Evolutionary conservation across 225 moss, liverwort and hornwort genomes (phyloP), one percentile per base, ranked within the genome.

Genomic region (Rhytidiadelphus loreus): DNA sequence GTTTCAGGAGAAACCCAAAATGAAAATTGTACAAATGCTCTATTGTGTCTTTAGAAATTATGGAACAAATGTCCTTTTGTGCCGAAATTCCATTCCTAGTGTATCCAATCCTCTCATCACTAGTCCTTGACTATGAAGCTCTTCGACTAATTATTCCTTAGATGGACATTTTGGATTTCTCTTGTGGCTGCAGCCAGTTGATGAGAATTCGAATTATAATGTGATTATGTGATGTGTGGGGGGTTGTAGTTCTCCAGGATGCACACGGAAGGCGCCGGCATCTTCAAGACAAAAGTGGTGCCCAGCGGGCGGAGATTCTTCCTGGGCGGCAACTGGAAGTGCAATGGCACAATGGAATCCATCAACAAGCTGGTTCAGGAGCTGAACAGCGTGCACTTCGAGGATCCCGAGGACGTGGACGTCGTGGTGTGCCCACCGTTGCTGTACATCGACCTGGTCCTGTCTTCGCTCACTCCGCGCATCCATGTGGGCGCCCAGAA

Each of bases 271-370:
- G 81, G 89, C 23, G 56, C 85, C 35, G 82, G 92, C 26, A 85
- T 72, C 37, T 89, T 85, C 56, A 85, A 68, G 19, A 32, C 56
- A 2, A 72, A 74, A 35, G 62, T 84, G 13, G 75, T 81, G 2
- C 87, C 92, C 14, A 91, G 93, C 43, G 91, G 93, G 2, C 88
- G 96, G 63, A 95, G 91, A 78, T 98, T 96, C 85, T 96, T 98
- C 86, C 85, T 98, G 9, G 96, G 92, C 32, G 97, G 96, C 85
- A 98, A 95, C 90, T 98, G 97, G 96, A 94, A 96, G 88, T 95
- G 95, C 90, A 95, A 96, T 71, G 98, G 98, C 32, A 93, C 88
- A 9, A 77, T 77, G 25, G 94, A 91, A 35, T 89, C 94, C 8
- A 91, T 98, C 65, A 39, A 78, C 30, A 93, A 90, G 92, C 90